Evolutionary conservation across 805 yeast species (phyloP).

Genomic region (Wickerhamiella shivajii): DNA sequence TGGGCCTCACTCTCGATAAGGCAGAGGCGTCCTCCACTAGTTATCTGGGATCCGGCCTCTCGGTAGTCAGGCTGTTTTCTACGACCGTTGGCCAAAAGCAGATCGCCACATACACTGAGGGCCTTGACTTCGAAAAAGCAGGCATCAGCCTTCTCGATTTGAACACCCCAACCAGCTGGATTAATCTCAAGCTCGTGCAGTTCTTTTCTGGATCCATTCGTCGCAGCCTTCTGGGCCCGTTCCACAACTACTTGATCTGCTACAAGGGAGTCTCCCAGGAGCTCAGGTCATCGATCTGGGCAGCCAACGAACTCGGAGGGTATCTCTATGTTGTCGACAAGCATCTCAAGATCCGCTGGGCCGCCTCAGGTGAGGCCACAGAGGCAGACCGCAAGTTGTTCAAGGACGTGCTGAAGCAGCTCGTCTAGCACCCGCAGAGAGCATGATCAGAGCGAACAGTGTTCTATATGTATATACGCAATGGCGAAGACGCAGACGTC

Average conservation of each 20-base stretch:
- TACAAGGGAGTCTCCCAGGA: constrained; percentile 43
- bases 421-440: too few species aligned
- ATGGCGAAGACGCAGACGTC: too few species aligned
- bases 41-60: constrained; percentile 36
- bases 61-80: constrained; percentile 51
- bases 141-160: constrained; percentile 61
- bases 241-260: constrained; percentile 47
- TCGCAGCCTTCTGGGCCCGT: constrained; percentile 35
- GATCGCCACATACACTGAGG: constrained; percentile 43
- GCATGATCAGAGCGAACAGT: too few species aligned
- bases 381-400: constrained; percentile 49
- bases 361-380: constrained; percentile 67
- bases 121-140: constrained; percentile 28
- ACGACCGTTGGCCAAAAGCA: constrained; percentile 59
- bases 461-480: too few species aligned
- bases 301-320: constrained; percentile 71
- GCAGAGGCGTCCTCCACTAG: constrained; percentile 24
- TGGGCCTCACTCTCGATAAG: constrained; percentile 36
- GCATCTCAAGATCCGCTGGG: constrained; percentile 73
- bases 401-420: constrained; percentile 2
- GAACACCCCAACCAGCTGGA: constrained; percentile 55
- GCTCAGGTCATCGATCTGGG: constrained; percentile 41
- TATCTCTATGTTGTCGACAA: constrained; percentile 67
- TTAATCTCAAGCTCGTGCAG: constrained; percentile 51
- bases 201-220: constrained; percentile 34